Evolutionary conservation across 2,329 filamentous ascomycete species (phyloP).

Genomic region (Emydomyces testavorans): DNA sequence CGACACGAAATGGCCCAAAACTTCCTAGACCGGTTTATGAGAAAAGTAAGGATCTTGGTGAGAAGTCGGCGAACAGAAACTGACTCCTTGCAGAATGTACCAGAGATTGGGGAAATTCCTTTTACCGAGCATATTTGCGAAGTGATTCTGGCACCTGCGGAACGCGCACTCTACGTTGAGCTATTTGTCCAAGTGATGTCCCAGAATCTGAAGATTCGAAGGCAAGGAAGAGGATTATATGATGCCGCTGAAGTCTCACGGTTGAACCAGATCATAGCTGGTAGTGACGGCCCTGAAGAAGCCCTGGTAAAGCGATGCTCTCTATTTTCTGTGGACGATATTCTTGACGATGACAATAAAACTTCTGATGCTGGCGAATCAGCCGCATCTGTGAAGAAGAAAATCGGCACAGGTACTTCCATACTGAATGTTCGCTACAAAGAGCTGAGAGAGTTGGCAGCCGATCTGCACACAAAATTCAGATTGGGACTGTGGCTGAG

Average conservation of each 20-base stretch:
- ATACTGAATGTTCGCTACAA: slow-evolving; percentile 22
- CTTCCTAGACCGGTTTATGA: slow-evolving; percentile 45
- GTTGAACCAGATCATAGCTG: slow-evolving; percentile 38
- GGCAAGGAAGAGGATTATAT: slow-evolving; percentile 20
- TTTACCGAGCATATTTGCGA: slow-evolving; percentile 36
- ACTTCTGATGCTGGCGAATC: slow-evolving; percentile 17
- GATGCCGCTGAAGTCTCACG: slow-evolving; percentile 27
- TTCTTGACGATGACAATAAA: not conserved
- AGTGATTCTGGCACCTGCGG: slow-evolving; percentile 36
- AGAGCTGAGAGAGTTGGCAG: slow-evolving; percentile 19
- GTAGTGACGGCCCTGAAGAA: slow-evolving; percentile 40
- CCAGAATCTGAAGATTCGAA: slow-evolving; percentile 36
- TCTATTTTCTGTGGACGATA: slow-evolving; percentile 20
- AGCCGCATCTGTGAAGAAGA: not conserved
- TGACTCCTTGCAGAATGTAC: slow-evolving; percentile 27
- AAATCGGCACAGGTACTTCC: slow-evolving; percentile 18
- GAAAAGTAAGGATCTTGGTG: slow-evolving; percentile 26
- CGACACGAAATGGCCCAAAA: slow-evolving; percentile 43
- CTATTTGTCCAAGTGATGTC: slow-evolving; percentile 44
- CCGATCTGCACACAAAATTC: slow-evolving; percentile 20
- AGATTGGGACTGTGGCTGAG: slow-evolving; percentile 26
- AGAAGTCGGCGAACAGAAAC: not conserved
- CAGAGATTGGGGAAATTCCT: slow-evolving; percentile 37
- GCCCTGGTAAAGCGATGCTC: slow-evolving; percentile 42
- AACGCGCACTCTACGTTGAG: slow-evolving; percentile 45